A percentile compares a stretch with the other conserved stretches of the same genome.
These are phyloP conservation scores for Candida sp. DNA, from an alignment of 1,139 yeast species.

Conservation along the genomic window DNA sequence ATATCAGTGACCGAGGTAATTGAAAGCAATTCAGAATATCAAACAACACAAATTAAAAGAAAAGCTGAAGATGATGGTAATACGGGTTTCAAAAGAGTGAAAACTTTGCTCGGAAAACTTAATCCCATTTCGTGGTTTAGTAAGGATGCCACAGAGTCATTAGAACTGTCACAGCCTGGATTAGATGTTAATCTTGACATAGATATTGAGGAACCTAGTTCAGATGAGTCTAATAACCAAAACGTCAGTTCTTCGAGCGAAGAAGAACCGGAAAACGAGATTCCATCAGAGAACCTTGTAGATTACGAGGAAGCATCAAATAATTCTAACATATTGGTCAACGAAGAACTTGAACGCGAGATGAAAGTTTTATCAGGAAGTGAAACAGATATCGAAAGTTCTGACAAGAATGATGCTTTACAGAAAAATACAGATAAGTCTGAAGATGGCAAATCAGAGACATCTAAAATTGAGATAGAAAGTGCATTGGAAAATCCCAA, in stretches of 20 bases:
- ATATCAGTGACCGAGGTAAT: no score
- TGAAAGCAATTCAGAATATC: neutral
- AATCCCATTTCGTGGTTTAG: constrained; percentile 2
- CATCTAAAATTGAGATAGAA: neutral
- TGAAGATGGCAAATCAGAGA: no score
- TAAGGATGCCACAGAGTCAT: neutral
- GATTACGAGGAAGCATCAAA: neutral
- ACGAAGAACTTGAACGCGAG: neutral
- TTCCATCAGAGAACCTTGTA: constrained; percentile 7
- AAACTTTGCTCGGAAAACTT: neutral
- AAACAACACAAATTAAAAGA: neutral
- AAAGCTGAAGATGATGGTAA: neutral
- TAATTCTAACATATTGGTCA: neutral
- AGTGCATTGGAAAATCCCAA: neutral
- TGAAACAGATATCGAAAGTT: neutral
- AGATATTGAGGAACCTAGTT: neutral
- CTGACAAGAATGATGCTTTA: neutral
- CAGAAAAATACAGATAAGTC: no score
- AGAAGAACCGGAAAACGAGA: constrained; percentile 4
- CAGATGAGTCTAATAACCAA: neutral
- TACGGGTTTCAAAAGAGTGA: neutral
- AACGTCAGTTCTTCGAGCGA: neutral
- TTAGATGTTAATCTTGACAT: neutral
- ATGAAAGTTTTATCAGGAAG: neutral
- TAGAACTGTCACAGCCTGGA: neutral